Conservation (phyloP, 1,284 basidiomycete species). For the Microbotryum scabiosae region DNA sequence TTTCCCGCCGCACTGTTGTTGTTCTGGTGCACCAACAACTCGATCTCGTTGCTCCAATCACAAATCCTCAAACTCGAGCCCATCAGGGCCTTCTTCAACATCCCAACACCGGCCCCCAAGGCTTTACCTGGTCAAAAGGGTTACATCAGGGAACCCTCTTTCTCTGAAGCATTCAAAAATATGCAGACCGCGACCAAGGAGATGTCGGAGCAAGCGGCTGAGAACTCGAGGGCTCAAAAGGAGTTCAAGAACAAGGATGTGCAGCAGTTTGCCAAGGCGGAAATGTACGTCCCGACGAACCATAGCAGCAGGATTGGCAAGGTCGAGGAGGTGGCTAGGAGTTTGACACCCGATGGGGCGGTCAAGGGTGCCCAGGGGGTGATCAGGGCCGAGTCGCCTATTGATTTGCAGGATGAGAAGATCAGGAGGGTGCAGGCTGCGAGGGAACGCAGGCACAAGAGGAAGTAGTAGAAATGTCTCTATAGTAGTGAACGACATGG, state of each 20-base stretch:
- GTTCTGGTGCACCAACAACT: slow-evolving; percentile 50
- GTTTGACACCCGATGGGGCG: neutral
- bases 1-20: slow-evolving; percentile 49
- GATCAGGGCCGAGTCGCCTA: neutral
- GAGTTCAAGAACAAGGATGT: neutral
- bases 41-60: slow-evolving; percentile 49
- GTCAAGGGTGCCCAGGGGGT: neutral
- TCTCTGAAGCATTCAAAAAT: slow-evolving; percentile 30
- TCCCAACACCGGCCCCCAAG: slow-evolving; percentile 45
- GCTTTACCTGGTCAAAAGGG: slow-evolving; percentile 22
- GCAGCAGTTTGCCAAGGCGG: neutral
- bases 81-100: slow-evolving; percentile 47
- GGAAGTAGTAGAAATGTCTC: neutral
- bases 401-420: slow-evolving; percentile 1
- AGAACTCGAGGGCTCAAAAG: slow-evolving; percentile 11
- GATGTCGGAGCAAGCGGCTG: slow-evolving; percentile 16
- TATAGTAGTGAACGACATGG: neutral
- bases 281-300: neutral
- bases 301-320: neutral
- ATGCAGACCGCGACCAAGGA: slow-evolving; percentile 18
- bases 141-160: slow-evolving; percentile 27
- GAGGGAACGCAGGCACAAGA: neutral
- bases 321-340: neutral
- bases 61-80: slow-evolving; percentile 46
- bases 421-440: neutral